phyloP scores from a whole-genome alignment of 371 early-diverging fungal genomes.

The Chytridium lagenaria region DNA sequence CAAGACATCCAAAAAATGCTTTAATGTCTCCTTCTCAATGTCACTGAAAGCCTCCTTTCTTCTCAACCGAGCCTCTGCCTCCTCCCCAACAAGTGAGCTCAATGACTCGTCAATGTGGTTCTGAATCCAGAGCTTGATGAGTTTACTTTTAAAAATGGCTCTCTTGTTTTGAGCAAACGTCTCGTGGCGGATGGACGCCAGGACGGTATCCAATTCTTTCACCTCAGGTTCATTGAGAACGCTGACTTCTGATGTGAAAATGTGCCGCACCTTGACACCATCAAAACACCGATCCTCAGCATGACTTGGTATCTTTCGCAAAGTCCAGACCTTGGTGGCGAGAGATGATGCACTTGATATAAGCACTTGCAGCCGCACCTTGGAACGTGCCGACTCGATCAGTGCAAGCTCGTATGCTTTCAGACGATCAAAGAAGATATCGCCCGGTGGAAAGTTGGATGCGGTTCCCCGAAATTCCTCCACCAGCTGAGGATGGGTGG shows the following conservation, averaged over 20 bases:
- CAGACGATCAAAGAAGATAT: conserved; percentile 31
- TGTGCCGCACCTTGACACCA: conserved; percentile 22
- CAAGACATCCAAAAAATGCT: conserved; percentile 41
- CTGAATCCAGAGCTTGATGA: conserved; percentile 62
- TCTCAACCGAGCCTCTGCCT: neutral
- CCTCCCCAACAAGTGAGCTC: conserved; percentile 28
- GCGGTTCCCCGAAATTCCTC: conserved; percentile 32
- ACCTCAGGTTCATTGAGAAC: conserved; percentile 19
- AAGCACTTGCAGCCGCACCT: conserved; percentile 5
- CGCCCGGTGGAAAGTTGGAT: conserved; percentile 23
- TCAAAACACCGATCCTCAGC: conserved; percentile 26
- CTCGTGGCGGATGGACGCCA: conserved; percentile 19
- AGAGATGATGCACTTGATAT: conserved; percentile 11
- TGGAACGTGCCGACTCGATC: neutral
- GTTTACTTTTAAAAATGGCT: conserved; percentile 41
- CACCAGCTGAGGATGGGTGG: conserved; percentile 11
- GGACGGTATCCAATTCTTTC: neutral
- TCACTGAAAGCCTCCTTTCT: neutral
- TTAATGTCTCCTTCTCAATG: conserved; percentile 21
- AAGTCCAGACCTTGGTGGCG: conserved; percentile 24
- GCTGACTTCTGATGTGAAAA: conserved; percentile 26
- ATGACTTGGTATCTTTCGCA: conserved; percentile 28
- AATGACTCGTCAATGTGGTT: conserved; percentile 54
- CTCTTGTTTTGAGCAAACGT: conserved; percentile 8
- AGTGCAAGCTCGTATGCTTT: conserved; percentile 29